These are phyloP conservation scores for Alternaria triticina DNA, from an alignment of 2,329 filamentous ascomycete species.

Conservation along the genomic window DNA sequence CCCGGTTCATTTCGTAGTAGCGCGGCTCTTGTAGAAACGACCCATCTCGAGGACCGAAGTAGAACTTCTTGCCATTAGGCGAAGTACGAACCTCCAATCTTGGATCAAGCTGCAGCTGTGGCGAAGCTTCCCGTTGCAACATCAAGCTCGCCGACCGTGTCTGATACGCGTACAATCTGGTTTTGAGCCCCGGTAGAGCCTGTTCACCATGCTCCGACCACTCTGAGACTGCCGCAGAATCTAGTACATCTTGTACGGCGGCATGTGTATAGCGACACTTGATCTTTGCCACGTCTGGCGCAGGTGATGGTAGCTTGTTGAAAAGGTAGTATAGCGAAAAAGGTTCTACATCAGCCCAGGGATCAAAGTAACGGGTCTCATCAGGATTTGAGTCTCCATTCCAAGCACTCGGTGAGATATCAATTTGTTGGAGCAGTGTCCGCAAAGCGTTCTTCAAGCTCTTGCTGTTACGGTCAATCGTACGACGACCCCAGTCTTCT, in stretches of 20 bases:
- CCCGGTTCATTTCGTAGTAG: constrained; percentile 74
- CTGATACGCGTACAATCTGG: constrained; percentile 78
- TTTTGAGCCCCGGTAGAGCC: constrained; percentile 63
- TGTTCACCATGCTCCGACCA: constrained; percentile 42
- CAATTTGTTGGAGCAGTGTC: constrained; percentile 59
- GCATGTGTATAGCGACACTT: constrained; percentile 58
- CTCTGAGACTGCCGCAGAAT: constrained; percentile 32
- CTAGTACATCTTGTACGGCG: constrained; percentile 63
- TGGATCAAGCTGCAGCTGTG: constrained; percentile 72
- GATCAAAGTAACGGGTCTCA: constrained; percentile 41
- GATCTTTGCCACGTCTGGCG: constrained; percentile 60
- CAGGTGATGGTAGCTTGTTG: constrained; percentile 74
- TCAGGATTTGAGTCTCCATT: constrained; percentile 48
- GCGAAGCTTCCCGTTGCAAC: constrained; percentile 78
- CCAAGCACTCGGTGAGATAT: constrained; percentile 66
- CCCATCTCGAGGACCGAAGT: constrained; percentile 70
- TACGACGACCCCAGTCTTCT: constrained; percentile 65
- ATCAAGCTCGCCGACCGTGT: constrained; percentile 80
- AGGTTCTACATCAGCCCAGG: constrained; percentile 52
- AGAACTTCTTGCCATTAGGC: constrained; percentile 69
- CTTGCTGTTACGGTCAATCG: constrained; percentile 58
- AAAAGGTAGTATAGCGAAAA: constrained; percentile 72
- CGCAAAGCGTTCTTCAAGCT: constrained; percentile 56
- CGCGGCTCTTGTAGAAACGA: constrained; percentile 69
- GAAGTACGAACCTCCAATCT: constrained; percentile 67